Conservation (phyloP, 495 filamentous ascomycete species). For the Bacidia rubella region DNA sequence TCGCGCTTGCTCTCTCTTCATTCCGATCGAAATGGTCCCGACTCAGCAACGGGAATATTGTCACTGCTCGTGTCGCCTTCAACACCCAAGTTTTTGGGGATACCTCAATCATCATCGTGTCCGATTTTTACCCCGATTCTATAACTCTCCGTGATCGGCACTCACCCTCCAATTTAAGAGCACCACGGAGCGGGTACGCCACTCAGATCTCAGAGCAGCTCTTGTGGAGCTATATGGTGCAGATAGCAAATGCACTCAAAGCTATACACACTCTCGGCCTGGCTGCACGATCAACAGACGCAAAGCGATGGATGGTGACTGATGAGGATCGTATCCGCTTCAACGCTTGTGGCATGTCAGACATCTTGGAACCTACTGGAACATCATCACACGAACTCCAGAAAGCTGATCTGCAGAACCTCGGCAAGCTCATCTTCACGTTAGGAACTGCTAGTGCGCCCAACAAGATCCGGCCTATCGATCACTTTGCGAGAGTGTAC, state of each 20-base stretch:
- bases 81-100: constrained; percentile 88
- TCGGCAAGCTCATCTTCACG: constrained; percentile 70
- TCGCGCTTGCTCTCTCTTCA: constrained; percentile 41
- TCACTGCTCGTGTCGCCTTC: constrained; percentile 82
- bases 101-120: constrained; percentile 86
- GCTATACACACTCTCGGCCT: constrained; percentile 68
- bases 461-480: constrained; percentile 46
- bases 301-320: constrained; percentile 74
- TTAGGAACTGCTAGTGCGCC: constrained; percentile 53
- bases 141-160: constrained; percentile 83
- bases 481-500: constrained; percentile 59
- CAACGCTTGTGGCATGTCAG: constrained; percentile 72
- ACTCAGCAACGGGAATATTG: constrained; percentile 67
- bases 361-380: constrained; percentile 70
- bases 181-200: constrained; percentile 30
- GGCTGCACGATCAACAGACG: constrained; percentile 69
- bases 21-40: constrained; percentile 71
- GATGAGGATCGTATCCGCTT: constrained; percentile 65
- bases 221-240: constrained; percentile 85
- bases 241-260: constrained; percentile 80
- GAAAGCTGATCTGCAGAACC: constrained; percentile 71
- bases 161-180: constrained; percentile 45
- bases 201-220: constrained; percentile 56
- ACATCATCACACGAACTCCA: constrained; percentile 61
- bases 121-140: constrained; percentile 80